Percentiles rank a stretch among this genome's conserved stretches.
Conservation (phyloP, 2,329 filamentous ascomycete species). For the Phaeosphaeria sp. region DNA sequence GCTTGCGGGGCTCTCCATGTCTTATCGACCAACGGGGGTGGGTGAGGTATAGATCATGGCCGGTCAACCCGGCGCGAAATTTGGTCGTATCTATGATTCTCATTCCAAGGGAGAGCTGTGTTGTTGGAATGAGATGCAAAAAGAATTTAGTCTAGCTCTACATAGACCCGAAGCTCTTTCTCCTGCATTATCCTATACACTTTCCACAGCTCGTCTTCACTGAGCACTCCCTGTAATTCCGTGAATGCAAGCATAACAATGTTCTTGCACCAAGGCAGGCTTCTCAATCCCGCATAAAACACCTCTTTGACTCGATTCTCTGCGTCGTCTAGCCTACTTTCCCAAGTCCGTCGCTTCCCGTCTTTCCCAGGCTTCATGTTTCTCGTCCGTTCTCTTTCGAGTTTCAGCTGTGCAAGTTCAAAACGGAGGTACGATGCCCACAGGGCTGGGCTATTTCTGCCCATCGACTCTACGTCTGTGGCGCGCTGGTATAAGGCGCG, state of each 20-base stretch:
- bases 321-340: conserved; percentile 31
- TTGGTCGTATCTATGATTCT: too few species aligned
- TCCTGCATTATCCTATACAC: conserved; percentile 65
- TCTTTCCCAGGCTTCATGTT: conserved; percentile 19
- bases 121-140: too few species aligned
- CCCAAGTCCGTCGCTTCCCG: conserved; percentile 29
- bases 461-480: conserved; percentile 39
- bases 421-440: conserved; percentile 45
- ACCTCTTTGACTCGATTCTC: conserved; percentile 57
- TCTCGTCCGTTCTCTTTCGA: conserved; percentile 15
- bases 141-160: conserved; percentile 54
- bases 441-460: conserved; percentile 35
- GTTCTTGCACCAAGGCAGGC: conserved; percentile 69
- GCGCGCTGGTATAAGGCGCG: conserved; percentile 64
- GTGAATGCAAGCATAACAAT: conserved; percentile 65
- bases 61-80: background rate
- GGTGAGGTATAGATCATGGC: background rate
- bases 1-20: too few species aligned
- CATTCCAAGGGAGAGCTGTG: too few species aligned
- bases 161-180: conserved; percentile 67
- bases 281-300: conserved; percentile 63
- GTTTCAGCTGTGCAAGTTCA: conserved; percentile 29
- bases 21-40: too few species aligned
- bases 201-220: conserved; percentile 57
- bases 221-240: conserved; percentile 45